A percentile compares a stretch with the other conserved stretches of the same genome.
Conservation (phyloP, 2,329 filamentous ascomycete genomes). For the Colletotrichum paranaense region DNA sequence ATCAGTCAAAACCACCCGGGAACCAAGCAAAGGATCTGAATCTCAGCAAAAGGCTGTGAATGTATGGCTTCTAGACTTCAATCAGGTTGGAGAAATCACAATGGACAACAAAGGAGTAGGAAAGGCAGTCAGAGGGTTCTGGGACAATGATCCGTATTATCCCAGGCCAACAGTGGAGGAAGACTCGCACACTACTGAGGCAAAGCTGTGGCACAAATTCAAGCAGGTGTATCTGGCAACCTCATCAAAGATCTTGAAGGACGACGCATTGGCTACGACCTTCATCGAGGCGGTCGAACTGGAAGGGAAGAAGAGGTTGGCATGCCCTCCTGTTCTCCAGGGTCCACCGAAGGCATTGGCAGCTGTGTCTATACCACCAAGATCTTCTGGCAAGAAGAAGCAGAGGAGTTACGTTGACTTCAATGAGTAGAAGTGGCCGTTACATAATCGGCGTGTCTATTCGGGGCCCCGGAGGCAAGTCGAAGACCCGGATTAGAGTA, state of each 20-base stretch:
- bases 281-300: not conserved
- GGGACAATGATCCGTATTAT: conserved; percentile 1
- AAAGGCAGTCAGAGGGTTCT: not conserved
- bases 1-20: not conserved
- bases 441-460: not conserved
- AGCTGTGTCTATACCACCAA: not conserved
- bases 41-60: not conserved
- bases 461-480: not conserved
- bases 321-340: not conserved
- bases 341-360: conserved; percentile 46
- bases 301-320: not conserved
- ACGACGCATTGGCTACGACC: not conserved
- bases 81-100: not conserved
- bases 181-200: not conserved
- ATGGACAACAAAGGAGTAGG: not conserved
- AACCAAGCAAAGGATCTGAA: not conserved
- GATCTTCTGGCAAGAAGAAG: not conserved
- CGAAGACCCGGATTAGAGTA: not conserved
- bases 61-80: not conserved
- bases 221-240: not conserved
- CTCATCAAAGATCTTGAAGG: not conserved
- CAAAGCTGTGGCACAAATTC: not conserved
- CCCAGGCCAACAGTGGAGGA: not conserved
- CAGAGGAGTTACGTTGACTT: not conserved
- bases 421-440: not conserved